Evolutionary conservation across 495 filamentous ascomycete species (phyloP), one percentile per base, ranked within the genome.

Genomic region (Penicillium odoratum): DNA sequence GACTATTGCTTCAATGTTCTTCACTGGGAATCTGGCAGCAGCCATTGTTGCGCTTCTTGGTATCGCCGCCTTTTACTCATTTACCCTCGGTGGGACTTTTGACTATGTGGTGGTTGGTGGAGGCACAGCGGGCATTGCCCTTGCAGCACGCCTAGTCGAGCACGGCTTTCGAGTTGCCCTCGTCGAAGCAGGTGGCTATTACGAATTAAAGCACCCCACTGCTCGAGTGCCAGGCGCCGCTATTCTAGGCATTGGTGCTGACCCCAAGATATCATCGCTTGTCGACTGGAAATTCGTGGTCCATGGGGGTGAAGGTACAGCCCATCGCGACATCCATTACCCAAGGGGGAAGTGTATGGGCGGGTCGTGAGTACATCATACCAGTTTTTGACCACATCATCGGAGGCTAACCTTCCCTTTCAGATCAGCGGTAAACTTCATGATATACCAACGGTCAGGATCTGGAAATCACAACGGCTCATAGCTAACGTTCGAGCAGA

Each of bases 111-210:
- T 84, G 38, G 69, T 83, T 25, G 80, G 81, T n/a, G 80, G 79
- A 26, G 81, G 80, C 25, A 81, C 79, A 6, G 76, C 74, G 21
- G 81, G 81, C 1, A 59, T 82, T 47, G 67, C 76, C 0, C 60
- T 84, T 26, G 78, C 74, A 0, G 64, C 73, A 9, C 72, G 79
- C 8, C 69, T 83, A 10, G 73, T 77, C 2, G 72, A 80, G 51
- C 49, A 72, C 4, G 57, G 59, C 0, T 67, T 60, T 25, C 57
- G 54, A 3, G 74, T 80, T 7, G 78, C 77, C 25, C 70, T 87
- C 0, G 67, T 87, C 16, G 85, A 88, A 68, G 84, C 85, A 5
- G 85, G 85, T 0, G 76, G 74, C 4, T 79, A 79, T 60, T 86
- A 87, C 56, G 77, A 87, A 64, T 50, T 69, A 10, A 74, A 75